Evolutionary conservation across 1,284 basidiomycete genomes (phyloP).

Genomic region (Pisolithus thermaeus): DNA sequence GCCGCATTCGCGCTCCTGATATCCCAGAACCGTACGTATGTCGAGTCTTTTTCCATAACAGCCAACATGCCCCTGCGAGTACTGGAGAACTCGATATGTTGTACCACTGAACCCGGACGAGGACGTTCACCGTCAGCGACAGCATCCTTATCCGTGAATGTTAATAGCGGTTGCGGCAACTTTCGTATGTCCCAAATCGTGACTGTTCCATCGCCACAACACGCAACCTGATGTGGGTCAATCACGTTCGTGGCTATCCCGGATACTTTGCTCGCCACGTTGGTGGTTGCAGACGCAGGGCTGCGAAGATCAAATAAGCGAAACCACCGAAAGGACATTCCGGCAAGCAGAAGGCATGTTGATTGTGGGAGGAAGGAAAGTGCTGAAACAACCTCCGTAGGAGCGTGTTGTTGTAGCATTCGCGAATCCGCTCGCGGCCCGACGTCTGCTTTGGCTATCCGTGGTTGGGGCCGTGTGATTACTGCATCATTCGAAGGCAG

Average conservation of each 20-base stretch:
- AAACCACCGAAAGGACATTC: slow-evolving; percentile 62
- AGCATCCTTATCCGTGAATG: slow-evolving; percentile 70
- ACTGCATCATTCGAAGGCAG: slow-evolving; percentile 10
- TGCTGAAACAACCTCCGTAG: slow-evolving; percentile 61
- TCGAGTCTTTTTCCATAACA: slow-evolving; percentile 59
- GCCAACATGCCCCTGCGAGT: slow-evolving; percentile 64
- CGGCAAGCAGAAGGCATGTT: slow-evolving; percentile 56
- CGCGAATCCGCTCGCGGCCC: slow-evolving; percentile 46
- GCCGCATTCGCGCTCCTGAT: slow-evolving; percentile 40
- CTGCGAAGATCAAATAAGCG: slow-evolving; percentile 63
- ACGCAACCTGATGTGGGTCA: slow-evolving; percentile 62
- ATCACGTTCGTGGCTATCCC: slow-evolving; percentile 66
- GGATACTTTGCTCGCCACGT: slow-evolving; percentile 56
- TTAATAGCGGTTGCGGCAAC: slow-evolving; percentile 53
- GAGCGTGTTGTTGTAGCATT: slow-evolving; percentile 60
- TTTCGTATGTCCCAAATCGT: slow-evolving; percentile 70
- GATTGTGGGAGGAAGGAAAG: slow-evolving; percentile 61
- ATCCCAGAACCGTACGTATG: slow-evolving; percentile 72
- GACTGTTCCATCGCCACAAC: slow-evolving; percentile 61
- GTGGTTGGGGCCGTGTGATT: slow-evolving; percentile 35
- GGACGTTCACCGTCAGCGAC: slow-evolving; percentile 54
- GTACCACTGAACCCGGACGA: slow-evolving; percentile 32
- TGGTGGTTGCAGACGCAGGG: slow-evolving; percentile 37
- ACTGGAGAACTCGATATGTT: slow-evolving; percentile 60
- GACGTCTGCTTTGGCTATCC: slow-evolving; percentile 48